Evolutionary conservation across 305 asterid species (phyloP).

Genomic region (Fraxinus baroniana): DNA sequence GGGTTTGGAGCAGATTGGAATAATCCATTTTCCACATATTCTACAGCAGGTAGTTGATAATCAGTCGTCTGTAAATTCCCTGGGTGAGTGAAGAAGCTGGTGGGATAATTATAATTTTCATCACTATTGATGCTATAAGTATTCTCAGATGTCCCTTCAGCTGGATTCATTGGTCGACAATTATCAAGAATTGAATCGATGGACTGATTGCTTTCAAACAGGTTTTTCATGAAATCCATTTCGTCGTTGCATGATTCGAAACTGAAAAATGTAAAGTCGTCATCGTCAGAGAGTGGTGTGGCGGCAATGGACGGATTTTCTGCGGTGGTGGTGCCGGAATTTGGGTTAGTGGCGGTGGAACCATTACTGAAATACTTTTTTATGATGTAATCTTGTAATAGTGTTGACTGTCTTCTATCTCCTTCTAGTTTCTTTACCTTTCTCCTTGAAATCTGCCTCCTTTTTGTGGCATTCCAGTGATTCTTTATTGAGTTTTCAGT

Average conservation of each 20-base stretch:
- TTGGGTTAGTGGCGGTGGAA: constrained; percentile 1
- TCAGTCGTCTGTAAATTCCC: not conserved
- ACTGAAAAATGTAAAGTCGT: constrained; percentile 31
- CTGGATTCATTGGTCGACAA: not conserved
- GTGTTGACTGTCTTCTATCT: constrained; percentile 31
- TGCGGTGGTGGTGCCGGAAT: not conserved
- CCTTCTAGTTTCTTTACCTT: constrained; percentile 36
- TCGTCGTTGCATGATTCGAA: constrained; percentile 46
- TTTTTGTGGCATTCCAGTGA: constrained; percentile 75
- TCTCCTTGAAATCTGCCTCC: constrained; percentile 51
- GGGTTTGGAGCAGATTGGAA: not conserved
- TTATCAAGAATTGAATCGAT: not conserved
- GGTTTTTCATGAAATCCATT: constrained; percentile 46
- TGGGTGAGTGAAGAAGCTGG: not conserved
- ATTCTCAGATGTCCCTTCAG: not conserved
- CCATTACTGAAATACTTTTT: constrained; percentile 19
- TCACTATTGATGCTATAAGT: not conserved
- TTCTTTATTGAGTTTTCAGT: constrained; percentile 80
- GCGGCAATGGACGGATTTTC: not conserved
- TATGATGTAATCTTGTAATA: constrained; percentile 58
- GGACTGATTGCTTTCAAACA: constrained; percentile 32
- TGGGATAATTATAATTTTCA: not conserved
- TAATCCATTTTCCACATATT: not conserved
- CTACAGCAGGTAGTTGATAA: not conserved
- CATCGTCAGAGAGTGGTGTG: not conserved